Evolutionary conservation across 306 rosid genomes (phyloP).

Genomic region (Fragaria vesca): DNA sequence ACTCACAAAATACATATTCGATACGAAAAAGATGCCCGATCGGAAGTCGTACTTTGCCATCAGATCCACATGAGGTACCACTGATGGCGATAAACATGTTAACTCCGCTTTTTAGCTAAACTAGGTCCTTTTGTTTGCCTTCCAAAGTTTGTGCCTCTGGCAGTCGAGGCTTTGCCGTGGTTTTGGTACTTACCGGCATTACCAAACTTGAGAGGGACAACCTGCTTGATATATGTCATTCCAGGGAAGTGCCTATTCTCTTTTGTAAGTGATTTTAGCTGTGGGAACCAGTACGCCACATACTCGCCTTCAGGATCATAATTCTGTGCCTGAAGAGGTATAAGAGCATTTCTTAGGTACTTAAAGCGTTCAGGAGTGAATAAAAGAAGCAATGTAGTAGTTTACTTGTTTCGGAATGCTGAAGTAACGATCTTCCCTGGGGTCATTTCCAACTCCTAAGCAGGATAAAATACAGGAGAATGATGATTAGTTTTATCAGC

Average conservation of each 20-base stretch:
- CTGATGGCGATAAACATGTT: too few relatives aligned
- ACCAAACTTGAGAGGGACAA: slow-evolving; percentile 77
- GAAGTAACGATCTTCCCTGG: slow-evolving; percentile 96
- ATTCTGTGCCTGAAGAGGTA: slow-evolving; percentile 61
- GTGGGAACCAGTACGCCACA: slow-evolving; percentile 82
- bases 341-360: neutral
- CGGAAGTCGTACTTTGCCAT: too few relatives aligned
- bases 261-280: slow-evolving; percentile 46
- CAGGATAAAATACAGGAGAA: slow-evolving; percentile 13
- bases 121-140: slow-evolving; percentile 36
- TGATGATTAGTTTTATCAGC: neutral
- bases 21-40: too few relatives aligned
- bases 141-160: slow-evolving; percentile 40
- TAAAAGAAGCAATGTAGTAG: neutral
- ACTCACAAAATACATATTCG: too few relatives aligned
- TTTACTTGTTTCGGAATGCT: slow-evolving; percentile 86
- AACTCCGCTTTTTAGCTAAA: too few relatives aligned
- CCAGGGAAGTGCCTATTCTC: slow-evolving; percentile 75
- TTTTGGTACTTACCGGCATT: slow-evolving; percentile 35
- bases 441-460: slow-evolving; percentile 95
- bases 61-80: too few relatives aligned
- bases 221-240: slow-evolving; percentile 54
- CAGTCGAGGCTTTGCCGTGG: slow-evolving; percentile 34
- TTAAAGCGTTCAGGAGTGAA: neutral
- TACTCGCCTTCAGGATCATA: slow-evolving; percentile 91